phyloP scores from a whole-genome alignment of 2,329 filamentous ascomycete genomes.

The Fusarium foetens region DNA sequence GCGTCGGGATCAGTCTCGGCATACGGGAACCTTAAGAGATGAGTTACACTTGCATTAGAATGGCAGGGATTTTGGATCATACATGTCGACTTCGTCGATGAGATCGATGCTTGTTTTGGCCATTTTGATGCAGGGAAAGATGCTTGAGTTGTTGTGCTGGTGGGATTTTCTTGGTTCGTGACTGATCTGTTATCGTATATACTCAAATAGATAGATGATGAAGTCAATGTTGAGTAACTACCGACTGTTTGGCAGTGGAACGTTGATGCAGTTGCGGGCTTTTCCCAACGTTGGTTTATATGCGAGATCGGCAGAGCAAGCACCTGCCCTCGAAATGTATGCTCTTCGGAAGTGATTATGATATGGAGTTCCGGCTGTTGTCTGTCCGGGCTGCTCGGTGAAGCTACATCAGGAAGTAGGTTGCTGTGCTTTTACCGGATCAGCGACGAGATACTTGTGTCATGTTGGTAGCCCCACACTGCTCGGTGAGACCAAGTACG shows the following conservation, averaged over 20 bases:
- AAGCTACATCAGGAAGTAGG: background rate
- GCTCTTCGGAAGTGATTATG: background rate
- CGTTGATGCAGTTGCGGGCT: constrained; percentile 4
- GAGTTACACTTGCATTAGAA: background rate
- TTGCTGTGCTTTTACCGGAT: background rate
- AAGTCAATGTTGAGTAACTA: background rate
- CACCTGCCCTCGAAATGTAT: background rate
- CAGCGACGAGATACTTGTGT: background rate
- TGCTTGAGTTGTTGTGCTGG: background rate
- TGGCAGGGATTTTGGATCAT: background rate
- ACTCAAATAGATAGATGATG: background rate
- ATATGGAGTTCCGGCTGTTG: background rate
- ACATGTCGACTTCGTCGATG: constrained; percentile 42
- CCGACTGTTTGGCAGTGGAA: background rate
- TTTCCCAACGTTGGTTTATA: constrained; percentile 8
- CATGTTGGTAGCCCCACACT: constrained; percentile 8
- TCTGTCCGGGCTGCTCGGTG: constrained; percentile 4
- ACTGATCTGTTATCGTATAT: background rate
- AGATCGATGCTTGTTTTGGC: constrained; percentile 42
- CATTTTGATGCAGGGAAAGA: constrained; percentile 21
- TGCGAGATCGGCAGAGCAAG: background rate
- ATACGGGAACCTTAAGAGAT: constrained; percentile 77
- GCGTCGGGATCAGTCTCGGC: constrained; percentile 67
- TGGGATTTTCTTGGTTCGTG: background rate
- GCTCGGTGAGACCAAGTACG: background rate